phyloP scores from a whole-genome alignment of 2,329 filamentous ascomycete genomes.

The Leptographium lundbergii region DNA sequence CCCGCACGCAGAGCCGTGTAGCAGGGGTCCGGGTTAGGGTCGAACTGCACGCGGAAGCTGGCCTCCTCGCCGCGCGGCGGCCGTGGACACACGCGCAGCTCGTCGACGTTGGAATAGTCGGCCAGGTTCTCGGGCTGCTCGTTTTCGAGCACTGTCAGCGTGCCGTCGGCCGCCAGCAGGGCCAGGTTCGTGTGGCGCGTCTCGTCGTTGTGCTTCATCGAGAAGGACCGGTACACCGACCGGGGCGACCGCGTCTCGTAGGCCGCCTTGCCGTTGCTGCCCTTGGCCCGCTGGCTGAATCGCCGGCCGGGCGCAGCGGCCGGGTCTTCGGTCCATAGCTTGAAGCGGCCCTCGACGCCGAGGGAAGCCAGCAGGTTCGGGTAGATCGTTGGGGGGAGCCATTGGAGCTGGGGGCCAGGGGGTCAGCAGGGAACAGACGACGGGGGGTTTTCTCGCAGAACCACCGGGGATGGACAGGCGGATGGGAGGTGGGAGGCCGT shows the following conservation, averaged over 20 bases:
- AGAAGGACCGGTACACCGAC: constrained; percentile 67
- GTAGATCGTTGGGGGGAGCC: constrained; percentile 83
- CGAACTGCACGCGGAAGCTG: constrained; percentile 74
- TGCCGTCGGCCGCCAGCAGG: constrained; percentile 64
- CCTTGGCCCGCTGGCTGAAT: constrained; percentile 53
- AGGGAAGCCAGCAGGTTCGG: constrained; percentile 77
- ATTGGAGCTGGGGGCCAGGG: constrained; percentile 56
- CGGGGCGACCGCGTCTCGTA: constrained; percentile 46
- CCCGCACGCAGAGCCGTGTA: constrained; percentile 67
- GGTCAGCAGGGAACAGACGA: not conserved
- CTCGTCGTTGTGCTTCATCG: constrained; percentile 71
- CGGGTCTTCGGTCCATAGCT: constrained; percentile 85
- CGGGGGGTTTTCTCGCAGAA: too few relatives aligned
- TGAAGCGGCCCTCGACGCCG: constrained; percentile 79
- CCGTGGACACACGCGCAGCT: constrained; percentile 58
- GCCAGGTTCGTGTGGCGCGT: constrained; percentile 74
- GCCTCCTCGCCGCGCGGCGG: constrained; percentile 75
- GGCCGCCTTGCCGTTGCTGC: constrained; percentile 31
- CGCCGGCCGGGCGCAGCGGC: constrained; percentile 67
- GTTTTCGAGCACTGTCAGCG: constrained; percentile 71
- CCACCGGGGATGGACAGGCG: too few relatives aligned
- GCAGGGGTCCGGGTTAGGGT: constrained; percentile 74
- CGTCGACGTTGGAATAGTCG: constrained; percentile 63
- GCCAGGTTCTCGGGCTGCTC: constrained; percentile 70
- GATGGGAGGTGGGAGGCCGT: too few relatives aligned